A percentile compares a stretch with the other conserved stretches of the same genome.
These are phyloP conservation scores for Fistulifera solaris DNA, from an alignment of 108 stramenopile genomes.

Conservation along the genomic window DNA sequence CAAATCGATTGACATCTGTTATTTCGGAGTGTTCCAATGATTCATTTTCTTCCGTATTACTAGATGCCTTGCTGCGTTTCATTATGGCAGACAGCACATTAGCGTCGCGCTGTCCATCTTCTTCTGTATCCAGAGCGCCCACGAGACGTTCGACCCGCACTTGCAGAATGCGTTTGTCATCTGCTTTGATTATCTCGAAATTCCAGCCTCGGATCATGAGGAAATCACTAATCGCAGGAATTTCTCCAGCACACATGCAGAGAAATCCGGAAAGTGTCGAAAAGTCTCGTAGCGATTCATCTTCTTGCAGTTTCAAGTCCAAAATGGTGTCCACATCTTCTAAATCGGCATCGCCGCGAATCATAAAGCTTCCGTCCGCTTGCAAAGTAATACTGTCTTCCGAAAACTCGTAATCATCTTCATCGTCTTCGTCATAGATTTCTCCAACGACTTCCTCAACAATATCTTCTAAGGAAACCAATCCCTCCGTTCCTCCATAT, in stretches of 20 bases:
- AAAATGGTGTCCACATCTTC: constrained; percentile 89
- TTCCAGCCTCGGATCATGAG: constrained; percentile 84
- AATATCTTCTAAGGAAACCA: constrained; percentile 94
- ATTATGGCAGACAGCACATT: constrained; percentile 15
- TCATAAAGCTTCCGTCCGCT: constrained; percentile 80
- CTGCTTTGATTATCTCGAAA: constrained; percentile 82
- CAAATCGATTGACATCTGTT: constrained; percentile 16
- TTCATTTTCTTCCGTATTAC: constrained; percentile 28
- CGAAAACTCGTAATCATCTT: constrained; percentile 80
- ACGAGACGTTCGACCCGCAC: constrained; percentile 73
- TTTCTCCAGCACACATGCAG: constrained; percentile 91
- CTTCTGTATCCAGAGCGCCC: constrained; percentile 53
- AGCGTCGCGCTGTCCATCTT: constrained; percentile 24
- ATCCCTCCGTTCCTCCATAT: constrained; percentile 95
- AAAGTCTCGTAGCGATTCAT: constrained; percentile 84
- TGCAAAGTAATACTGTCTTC: constrained; percentile 83
- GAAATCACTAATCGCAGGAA: constrained; percentile 84
- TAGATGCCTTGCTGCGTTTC: constrained; percentile 2
- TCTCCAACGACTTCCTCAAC: constrained; percentile 93
- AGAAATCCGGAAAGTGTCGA: constrained; percentile 88
- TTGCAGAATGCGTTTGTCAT: constrained; percentile 67
- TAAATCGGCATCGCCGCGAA: constrained; percentile 91
- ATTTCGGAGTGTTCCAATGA: constrained; percentile 28
- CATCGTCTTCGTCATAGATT: constrained; percentile 87
- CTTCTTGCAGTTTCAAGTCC: constrained; percentile 70